Percentiles rank a stretch among this genome's conserved stretches.
These are phyloP conservation scores for Pseudoperonospora humuli DNA, from an alignment of 352 stramenopile species.

Conservation along the genomic window DNA sequence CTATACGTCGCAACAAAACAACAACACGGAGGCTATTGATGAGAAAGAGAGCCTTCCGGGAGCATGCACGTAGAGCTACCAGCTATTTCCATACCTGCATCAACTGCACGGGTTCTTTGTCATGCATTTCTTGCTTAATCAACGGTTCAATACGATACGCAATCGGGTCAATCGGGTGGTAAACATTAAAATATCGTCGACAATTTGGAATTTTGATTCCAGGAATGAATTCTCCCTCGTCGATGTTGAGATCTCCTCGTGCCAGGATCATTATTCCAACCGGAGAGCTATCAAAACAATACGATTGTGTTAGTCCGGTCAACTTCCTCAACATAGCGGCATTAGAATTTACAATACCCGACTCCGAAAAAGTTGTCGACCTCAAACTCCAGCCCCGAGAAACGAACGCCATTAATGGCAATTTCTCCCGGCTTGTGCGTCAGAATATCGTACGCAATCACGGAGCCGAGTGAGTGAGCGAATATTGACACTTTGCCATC, in stretches of 20 bases:
- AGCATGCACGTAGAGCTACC: background rate
- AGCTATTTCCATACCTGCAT: constrained; percentile 40
- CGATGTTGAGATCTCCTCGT: constrained; percentile 68
- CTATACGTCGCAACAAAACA: constrained; percentile 14
- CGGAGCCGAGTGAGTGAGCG: constrained; percentile 83
- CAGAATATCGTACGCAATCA: constrained; percentile 90
- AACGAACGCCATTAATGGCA: constrained; percentile 59
- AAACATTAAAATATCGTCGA: constrained; percentile 86
- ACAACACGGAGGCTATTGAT: background rate
- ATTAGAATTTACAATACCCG: constrained; percentile 31
- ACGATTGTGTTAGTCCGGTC: constrained; percentile 1
- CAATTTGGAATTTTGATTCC: constrained; percentile 78
- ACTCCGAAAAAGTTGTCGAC: constrained; percentile 84
- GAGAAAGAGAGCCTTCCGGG: background rate
- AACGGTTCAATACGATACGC: constrained; percentile 87
- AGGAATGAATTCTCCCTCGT: constrained; percentile 63
- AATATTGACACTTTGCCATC: constrained; percentile 87
- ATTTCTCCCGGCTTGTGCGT: constrained; percentile 62
- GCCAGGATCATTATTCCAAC: constrained; percentile 80
- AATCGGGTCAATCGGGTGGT: constrained; percentile 89
- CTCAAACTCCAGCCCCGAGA: constrained; percentile 74
- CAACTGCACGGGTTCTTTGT: constrained; percentile 74
- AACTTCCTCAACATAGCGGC: background rate
- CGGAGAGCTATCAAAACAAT: constrained; percentile 40
- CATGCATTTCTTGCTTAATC: constrained; percentile 84